Evolutionary conservation across 306 rosid genomes (phyloP).

Genomic region (Malus sieversii): DNA sequence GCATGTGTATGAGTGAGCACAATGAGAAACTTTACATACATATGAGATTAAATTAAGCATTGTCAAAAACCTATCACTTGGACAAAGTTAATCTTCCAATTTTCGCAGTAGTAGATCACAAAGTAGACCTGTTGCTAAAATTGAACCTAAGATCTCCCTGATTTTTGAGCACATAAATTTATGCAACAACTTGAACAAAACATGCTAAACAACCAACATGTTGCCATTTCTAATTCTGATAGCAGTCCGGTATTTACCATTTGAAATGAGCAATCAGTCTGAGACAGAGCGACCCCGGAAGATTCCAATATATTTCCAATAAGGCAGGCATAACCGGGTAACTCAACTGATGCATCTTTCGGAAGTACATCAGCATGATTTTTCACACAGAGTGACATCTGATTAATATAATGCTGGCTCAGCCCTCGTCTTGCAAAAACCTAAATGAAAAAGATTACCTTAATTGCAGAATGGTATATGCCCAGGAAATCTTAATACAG

Average conservation of each 20-base stretch:
- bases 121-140: not conserved
- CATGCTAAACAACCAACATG: not conserved
- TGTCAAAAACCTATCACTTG: not conserved
- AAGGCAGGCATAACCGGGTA: conserved; percentile 90
- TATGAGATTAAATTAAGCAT: not conserved
- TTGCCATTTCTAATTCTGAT: not conserved
- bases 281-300: conserved; percentile 67
- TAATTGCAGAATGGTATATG: conserved; percentile 5
- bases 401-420: conserved; percentile 68
- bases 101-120: not conserved
- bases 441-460: conserved; percentile 31
- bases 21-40: not conserved
- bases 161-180: not conserved
- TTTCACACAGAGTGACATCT: conserved; percentile 65
- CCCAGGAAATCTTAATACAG: not conserved
- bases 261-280: conserved; percentile 70
- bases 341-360: conserved; percentile 55
- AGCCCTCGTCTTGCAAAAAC: conserved; percentile 48
- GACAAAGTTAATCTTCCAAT: not conserved
- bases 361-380: conserved; percentile 61
- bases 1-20: not conserved
- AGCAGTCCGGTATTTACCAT: conserved; percentile 43
- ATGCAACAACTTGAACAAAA: not conserved
- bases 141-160: not conserved
- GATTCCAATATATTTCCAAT: conserved; percentile 88